Percentiles rank a stretch among this genome's conserved stretches.
These are phyloP conservation scores for Phytophthora brassicae DNA, from an alignment of 352 stramenopile species.

Conservation along the genomic window DNA sequence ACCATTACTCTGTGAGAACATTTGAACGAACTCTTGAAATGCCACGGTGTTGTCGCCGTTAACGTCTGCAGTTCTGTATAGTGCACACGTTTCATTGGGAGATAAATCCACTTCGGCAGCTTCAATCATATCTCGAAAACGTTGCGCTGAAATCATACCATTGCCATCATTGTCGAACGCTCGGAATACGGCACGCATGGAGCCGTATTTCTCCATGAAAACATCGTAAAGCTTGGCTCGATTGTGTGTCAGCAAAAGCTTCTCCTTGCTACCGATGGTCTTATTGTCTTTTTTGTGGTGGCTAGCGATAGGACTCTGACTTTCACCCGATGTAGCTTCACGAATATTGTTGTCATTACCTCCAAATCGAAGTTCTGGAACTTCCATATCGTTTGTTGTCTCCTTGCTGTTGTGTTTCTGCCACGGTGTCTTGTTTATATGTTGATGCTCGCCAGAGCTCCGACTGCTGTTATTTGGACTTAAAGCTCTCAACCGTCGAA, in stretches of 20 bases:
- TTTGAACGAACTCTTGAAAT: conserved; percentile 72
- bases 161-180: conserved; percentile 70
- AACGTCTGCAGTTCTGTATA: conserved; percentile 61
- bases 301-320: not conserved
- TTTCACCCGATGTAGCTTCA: conserved; percentile 3
- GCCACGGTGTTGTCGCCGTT: conserved; percentile 78
- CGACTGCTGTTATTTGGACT: conserved; percentile 15
- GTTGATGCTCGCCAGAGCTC: conserved; percentile 14
- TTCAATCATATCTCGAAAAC: conserved; percentile 75
- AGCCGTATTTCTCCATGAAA: conserved; percentile 77
- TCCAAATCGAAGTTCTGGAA: not conserved
- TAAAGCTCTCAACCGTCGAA: conserved; percentile 13
- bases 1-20: conserved; percentile 44
- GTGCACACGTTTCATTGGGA: conserved; percentile 37
- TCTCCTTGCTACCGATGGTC: conserved; percentile 26
- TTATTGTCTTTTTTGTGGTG: not conserved
- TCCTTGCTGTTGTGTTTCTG: conserved; percentile 5
- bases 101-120: conserved; percentile 58
- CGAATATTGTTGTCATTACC: conserved; percentile 11
- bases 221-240: conserved; percentile 60
- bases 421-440: not conserved
- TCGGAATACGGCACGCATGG: conserved; percentile 73
- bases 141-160: conserved; percentile 73
- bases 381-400: not conserved
- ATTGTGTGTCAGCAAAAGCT: conserved; percentile 35